Percentiles rank a stretch among this genome's conserved stretches.
Evolutionary conservation across 257 asterid genomes (phyloP).

Genomic region (Marsdenia floribunda): DNA sequence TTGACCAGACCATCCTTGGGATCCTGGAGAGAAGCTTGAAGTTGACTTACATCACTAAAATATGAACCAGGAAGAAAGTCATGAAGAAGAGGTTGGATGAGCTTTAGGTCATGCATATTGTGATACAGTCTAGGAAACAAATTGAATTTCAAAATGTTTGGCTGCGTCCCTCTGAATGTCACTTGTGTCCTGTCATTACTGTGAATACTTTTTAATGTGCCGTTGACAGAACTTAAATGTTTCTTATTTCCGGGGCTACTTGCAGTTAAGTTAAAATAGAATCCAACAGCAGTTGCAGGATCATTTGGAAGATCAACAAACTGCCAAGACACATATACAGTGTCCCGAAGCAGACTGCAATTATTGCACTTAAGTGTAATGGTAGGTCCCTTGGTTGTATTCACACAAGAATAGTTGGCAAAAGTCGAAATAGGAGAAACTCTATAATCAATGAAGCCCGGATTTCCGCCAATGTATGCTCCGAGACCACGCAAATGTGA

Average conservation of each 20-base stretch:
- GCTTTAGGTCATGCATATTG: conserved; percentile 61
- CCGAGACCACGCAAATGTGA: conserved; percentile 82
- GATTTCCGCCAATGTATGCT: conserved; percentile 60
- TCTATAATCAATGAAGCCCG: conserved; percentile 57
- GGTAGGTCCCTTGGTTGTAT: conserved; percentile 83
- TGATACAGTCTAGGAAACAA: conserved; percentile 72
- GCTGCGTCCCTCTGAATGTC: conserved; percentile 66
- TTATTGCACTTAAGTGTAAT: conserved; percentile 53
- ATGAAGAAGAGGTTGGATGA: conserved; percentile 88
- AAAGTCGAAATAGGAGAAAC: conserved; percentile 59
- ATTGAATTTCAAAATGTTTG: conserved; percentile 82
- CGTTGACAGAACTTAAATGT: conserved; percentile 83
- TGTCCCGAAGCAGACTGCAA: conserved; percentile 57
- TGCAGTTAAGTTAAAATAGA: conserved; percentile 84
- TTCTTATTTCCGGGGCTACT: conserved; percentile 44
- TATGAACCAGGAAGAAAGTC: conserved; percentile 89
- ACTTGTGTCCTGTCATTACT: conserved; percentile 42
- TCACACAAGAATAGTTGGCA: conserved; percentile 73
- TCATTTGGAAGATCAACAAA: conserved; percentile 77
- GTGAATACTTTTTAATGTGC: conserved; percentile 55
- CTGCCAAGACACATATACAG: conserved; percentile 70
- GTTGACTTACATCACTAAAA: conserved; percentile 51
- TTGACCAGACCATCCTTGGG: conserved; percentile 69
- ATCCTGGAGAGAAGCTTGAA: conserved; percentile 62
- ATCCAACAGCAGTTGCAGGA: conserved; percentile 93